Evolutionary conservation across 2,329 filamentous ascomycete species (phyloP).

Genomic region (Sporothrix humicola): DNA sequence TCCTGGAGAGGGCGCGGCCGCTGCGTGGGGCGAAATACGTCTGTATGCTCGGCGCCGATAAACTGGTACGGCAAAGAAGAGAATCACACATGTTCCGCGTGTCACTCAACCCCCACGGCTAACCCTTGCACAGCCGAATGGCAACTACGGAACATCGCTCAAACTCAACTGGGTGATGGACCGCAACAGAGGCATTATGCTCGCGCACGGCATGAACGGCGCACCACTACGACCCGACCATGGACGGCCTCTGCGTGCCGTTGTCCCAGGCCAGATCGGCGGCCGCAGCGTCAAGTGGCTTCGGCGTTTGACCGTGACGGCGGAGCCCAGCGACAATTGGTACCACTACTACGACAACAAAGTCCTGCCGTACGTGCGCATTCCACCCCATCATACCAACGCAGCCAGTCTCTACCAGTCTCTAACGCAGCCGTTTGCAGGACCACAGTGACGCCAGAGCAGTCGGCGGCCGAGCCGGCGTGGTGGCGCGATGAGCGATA

Average conservation of each 20-base stretch:
- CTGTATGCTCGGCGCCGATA: constrained; percentile 90
- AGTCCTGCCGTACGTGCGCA: constrained; percentile 69
- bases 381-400: neutral
- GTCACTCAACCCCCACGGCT: neutral
- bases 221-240: constrained; percentile 81
- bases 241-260: constrained; percentile 78
- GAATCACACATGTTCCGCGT: too few relatives aligned
- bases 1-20: constrained; percentile 72
- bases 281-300: constrained; percentile 94
- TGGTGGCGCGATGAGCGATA: constrained; percentile 86
- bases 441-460: constrained; percentile 80
- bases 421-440: constrained; percentile 1
- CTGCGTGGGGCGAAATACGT: constrained; percentile 76
- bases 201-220: constrained; percentile 91
- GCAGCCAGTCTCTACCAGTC: neutral
- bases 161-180: constrained; percentile 91
- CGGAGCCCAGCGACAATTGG: constrained; percentile 85
- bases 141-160: constrained; percentile 84
- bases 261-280: constrained; percentile 90
- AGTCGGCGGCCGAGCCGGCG: constrained; percentile 27
- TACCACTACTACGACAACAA: constrained; percentile 95
- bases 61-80: neutral
- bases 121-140: constrained; percentile 64
- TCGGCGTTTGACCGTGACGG: constrained; percentile 78
- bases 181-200: constrained; percentile 79